Evolutionary conservation across 2,329 filamentous ascomycete species (phyloP), one percentile per base, ranked within the genome.

Genomic region (Phialemoniopsis sp.): DNA sequence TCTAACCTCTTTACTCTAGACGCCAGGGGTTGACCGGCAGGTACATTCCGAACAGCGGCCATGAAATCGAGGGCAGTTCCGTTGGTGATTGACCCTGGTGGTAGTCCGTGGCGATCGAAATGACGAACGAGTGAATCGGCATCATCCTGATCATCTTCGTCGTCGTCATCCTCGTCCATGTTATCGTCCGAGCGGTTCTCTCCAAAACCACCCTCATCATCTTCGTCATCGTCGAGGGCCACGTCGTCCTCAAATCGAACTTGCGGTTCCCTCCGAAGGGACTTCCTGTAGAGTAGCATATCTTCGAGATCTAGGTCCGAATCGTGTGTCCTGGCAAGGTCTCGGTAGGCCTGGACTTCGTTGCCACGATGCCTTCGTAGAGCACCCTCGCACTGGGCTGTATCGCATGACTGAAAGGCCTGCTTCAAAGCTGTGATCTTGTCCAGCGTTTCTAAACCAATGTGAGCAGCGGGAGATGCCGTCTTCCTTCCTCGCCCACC

Each of bases 301-400:
- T 46, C 38, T 9, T 41, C 36, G 14, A 39, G 28, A 18, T 32
- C 60, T 34, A 48, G 54, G 7, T 62, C 42, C 2, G 55, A 53
- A 3, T 57, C 47, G 10, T 64, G 59, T 2, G 51, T 51, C 35
- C 55, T 50, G 2, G 51, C 41, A 6, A 74, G 51, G 4, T 52
- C 47, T 3, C 56, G 45, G 41, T 68, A 75, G 1, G 68, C 59
- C n/a, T 46, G 52, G n/a, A 54, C 55, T 9, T 67, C 35, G 41
- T 73, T 51, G 13, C 57, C 55, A 5, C 52, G 37, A 15, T 59
- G 55, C n/a, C 49, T 55, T 6, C 49, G 43, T 4, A 72, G 48
- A 2, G 66, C 50, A 7, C 54, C 51, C 37, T 69, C 57, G 37
- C 66, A 40, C 34, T 16, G 16, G 12, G 30, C 29, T 32, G 13